phyloP scores from a whole-genome alignment of 352 stramenopile species.

The Globisporangium radiosum region DNA sequence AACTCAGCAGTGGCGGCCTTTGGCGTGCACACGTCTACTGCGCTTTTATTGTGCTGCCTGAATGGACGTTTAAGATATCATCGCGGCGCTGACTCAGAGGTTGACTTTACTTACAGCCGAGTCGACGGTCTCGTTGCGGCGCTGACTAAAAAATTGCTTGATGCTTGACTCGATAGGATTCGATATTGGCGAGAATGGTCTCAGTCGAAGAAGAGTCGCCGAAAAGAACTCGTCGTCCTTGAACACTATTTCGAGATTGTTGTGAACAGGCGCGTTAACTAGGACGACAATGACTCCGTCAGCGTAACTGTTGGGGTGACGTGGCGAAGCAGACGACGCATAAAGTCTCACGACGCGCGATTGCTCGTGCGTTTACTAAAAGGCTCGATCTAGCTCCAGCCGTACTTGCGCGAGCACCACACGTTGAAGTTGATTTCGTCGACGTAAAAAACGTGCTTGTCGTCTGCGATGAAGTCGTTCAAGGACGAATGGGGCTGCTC shows the following conservation, averaged over 20 bases:
- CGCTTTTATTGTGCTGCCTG: neutral
- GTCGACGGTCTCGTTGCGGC: conserved; percentile 1
- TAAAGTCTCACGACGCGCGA: neutral
- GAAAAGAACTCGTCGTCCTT: conserved; percentile 9
- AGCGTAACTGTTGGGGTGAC: neutral
- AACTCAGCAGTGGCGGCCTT: neutral
- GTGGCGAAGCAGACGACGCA: neutral
- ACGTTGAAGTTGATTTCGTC: neutral
- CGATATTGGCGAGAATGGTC: conserved; percentile 12
- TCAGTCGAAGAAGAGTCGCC: conserved; percentile 5
- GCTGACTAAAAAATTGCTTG: no score
- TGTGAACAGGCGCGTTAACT: conserved; percentile 14
- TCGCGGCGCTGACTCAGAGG: neutral
- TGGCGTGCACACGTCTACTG: neutral
- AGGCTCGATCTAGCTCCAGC: no score
- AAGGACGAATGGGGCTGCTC: neutral
- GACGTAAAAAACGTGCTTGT: neutral
- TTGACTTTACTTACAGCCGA: conserved; percentile 7
- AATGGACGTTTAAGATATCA: neutral
- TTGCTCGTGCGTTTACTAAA: no score
- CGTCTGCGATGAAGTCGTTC: neutral
- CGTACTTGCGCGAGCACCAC: neutral
- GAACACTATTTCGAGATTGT: conserved; percentile 6
- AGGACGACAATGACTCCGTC: conserved; percentile 1
- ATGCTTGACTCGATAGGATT: conserved; percentile 10